Conservation (phyloP, 140 eudicot species). For the Senecio squalidus region DNA sequence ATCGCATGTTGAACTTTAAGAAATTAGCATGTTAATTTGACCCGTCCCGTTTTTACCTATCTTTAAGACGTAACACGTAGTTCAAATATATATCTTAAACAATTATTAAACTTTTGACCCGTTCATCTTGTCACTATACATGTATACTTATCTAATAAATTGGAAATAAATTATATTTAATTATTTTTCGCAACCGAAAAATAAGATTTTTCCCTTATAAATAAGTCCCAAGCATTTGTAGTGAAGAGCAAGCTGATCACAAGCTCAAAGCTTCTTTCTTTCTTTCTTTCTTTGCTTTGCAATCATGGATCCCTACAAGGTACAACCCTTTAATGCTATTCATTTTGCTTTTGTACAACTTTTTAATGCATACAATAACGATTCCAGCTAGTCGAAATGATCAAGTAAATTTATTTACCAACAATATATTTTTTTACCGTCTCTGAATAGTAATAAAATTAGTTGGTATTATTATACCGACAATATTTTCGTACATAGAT, state of each 20-base stretch:
- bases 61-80: too few relatives aligned
- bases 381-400: slow-evolving; percentile 4
- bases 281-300: slow-evolving; percentile 6
- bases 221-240: slow-evolving; percentile 18
- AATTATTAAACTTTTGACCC: too few relatives aligned
- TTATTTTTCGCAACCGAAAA: neutral
- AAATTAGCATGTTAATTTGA: too few relatives aligned
- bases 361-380: neutral
- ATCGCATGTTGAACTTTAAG: too few relatives aligned
- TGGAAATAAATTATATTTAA: neutral
- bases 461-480: neutral
- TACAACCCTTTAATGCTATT: slow-evolving; percentile 7
- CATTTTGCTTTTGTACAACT: neutral
- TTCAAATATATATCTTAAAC: too few relatives aligned
- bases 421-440: neutral
- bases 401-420: neutral
- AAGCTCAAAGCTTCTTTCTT: slow-evolving; percentile 13
- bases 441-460: neutral
- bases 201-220: slow-evolving; percentile 26
- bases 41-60: too few relatives aligned
- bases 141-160: slow-evolving; percentile 3
- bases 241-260: slow-evolving; percentile 21
- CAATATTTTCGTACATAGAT: too few relatives aligned
- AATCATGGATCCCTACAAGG: slow-evolving; percentile 43
- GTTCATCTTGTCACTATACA: too few relatives aligned